Conservation (phyloP, 2,329 filamentous ascomycete genomes). For the Lasiodiplodia gonubiensis region DNA sequence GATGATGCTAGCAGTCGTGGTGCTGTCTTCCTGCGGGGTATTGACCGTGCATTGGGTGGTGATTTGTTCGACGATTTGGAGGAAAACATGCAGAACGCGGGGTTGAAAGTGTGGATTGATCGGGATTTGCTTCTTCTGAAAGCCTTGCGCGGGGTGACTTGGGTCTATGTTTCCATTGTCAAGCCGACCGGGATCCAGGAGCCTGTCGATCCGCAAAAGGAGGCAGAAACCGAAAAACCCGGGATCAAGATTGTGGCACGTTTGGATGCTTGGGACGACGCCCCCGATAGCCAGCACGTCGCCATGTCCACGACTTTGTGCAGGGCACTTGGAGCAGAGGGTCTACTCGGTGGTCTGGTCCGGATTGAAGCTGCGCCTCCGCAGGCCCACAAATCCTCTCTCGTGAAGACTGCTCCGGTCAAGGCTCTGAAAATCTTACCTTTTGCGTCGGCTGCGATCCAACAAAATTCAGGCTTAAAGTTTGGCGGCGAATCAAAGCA, state of each 20-base stretch:
- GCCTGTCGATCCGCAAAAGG: conserved; percentile 73
- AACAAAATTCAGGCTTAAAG: conserved; percentile 70
- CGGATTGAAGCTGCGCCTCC: conserved; percentile 82
- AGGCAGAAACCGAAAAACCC: conserved; percentile 63
- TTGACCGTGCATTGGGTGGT: conserved; percentile 71
- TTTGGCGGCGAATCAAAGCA: conserved; percentile 88
- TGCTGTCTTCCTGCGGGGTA: conserved; percentile 77
- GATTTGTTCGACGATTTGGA: conserved; percentile 79
- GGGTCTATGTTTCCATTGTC: conserved; percentile 83
- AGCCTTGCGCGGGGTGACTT: conserved; percentile 76
- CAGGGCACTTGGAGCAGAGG: conserved; percentile 70
- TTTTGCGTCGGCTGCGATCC: conserved; percentile 66
- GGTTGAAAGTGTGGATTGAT: conserved; percentile 83
- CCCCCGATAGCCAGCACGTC: conserved; percentile 79
- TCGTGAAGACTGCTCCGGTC: conserved; percentile 51
- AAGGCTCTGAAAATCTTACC: conserved; percentile 79
- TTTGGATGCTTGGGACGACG: conserved; percentile 80
- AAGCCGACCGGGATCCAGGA: conserved; percentile 78
- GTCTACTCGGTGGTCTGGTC: conserved; percentile 82
- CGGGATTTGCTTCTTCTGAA: conserved; percentile 74
- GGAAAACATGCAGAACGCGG: conserved; percentile 54
- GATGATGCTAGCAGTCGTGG: conserved; percentile 70
- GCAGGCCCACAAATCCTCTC: conserved; percentile 65
- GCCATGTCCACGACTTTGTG: conserved; percentile 81
- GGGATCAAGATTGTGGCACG: conserved; percentile 76